Evolutionary conservation across 2,329 filamentous ascomycete genomes (phyloP).

Genomic region (Fonsecaea multimorphosa): DNA sequence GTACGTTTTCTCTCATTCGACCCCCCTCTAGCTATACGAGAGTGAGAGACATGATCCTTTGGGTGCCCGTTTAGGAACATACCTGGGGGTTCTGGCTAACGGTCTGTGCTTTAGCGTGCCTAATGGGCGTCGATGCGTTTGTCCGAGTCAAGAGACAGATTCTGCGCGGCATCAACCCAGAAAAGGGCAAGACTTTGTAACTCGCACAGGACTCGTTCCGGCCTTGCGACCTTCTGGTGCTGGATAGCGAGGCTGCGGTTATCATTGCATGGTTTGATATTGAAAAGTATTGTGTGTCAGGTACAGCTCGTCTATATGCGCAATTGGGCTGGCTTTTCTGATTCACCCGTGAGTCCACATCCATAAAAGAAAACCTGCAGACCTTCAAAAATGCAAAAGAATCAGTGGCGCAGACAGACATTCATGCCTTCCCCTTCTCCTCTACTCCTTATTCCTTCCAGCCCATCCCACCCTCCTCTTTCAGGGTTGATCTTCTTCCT

Average conservation of each 20-base stretch:
- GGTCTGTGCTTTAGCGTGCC: conserved; percentile 42
- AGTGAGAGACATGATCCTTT: not conserved
- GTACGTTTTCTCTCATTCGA: conserved; percentile 49
- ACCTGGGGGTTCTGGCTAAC: not conserved
- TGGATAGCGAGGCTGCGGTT: not conserved
- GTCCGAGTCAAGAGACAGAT: conserved; percentile 41
- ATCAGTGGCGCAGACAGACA: not conserved
- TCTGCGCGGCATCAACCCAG: not conserved
- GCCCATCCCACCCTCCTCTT: not conserved
- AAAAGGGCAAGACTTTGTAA: not conserved
- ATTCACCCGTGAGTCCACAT: no score
- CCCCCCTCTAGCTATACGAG: not conserved
- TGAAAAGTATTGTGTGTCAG: not conserved
- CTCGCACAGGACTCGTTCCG: not conserved
- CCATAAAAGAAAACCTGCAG: no score
- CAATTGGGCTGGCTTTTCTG: no score
- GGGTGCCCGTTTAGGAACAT: not conserved
- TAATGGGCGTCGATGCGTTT: conserved; percentile 50
- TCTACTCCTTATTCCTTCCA: no score
- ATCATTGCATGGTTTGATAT: not conserved
- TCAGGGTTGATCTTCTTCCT: not conserved
- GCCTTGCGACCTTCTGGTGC: no score
- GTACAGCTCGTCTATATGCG: not conserved
- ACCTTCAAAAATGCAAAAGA: not conserved
- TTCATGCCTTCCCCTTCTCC: no score